Base-by-base conservation (phyloP, 371 early-diverging fungal genomes). In the Dichotomocladium elegans region DNA sequence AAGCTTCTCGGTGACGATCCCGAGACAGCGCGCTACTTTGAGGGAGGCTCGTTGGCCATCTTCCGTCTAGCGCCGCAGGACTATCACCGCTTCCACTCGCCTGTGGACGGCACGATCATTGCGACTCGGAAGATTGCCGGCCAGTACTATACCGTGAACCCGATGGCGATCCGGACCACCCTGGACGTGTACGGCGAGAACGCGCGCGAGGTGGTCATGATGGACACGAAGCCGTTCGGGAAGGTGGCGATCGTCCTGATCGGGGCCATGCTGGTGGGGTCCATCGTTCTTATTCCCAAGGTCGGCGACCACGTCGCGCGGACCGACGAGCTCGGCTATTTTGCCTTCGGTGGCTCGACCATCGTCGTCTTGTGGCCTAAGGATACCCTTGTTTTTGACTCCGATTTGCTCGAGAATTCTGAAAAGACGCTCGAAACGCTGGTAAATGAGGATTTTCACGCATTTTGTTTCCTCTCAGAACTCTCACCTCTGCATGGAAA, bases 251-350 rank as follows among this genome's bases (percentile, higher is more conserved):
- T 83, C 51, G 81, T 89, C 0, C 65, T 79, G 46, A 81, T 94
- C 47, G 95, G 95, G 10, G 91, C 93, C 8, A 90, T 92, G 91
- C 85, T 94, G 88, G 92, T 90, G 4, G 93, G 95, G 1, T 89
- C 89, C n/a, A 88, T 92, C 43, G 66, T 85, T 9, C 50, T 87
- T 47, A 91, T 90, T 4, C 77, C 79, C 2, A 51, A 68, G 26
- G 72, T 67, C 4, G 85, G 83, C 3, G 66, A 67, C 14, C 48
- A 64, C 9, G 79, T 89, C 4, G 64, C 71, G 28, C 66, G 90
- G 44, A 75, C 84, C 55, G 92, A 94, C 52, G 94, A 94, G 55
- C 77, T 86, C 41, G 93, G 95, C 17, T 92, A 88, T 57, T 88
- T 89, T 68, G 82, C 83, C 1, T 89, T 90, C 75, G 87, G 87